Evolutionary conservation across 805 yeast genomes (phyloP), one percentile per base, ranked within the genome.

Genomic region (Metschnikowia shivogae): DNA sequence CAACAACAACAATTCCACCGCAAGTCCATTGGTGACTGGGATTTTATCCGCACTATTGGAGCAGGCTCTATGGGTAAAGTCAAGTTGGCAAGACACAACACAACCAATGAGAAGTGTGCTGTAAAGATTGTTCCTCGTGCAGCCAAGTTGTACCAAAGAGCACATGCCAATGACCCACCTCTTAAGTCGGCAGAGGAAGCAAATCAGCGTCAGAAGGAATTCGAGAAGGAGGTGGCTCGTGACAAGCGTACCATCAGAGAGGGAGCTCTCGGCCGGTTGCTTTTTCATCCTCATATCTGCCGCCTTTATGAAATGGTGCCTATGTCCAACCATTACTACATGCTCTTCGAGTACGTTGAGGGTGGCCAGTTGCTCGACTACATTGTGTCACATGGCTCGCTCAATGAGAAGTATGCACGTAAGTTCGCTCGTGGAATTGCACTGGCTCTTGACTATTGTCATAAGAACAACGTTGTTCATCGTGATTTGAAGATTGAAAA

Each of bases 31-130:
- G 99, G 98, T 11, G 97, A 93, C 53, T 92, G 99, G 99, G 95
- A 88, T 56, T 90, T 92, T 56, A 76, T 87, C 46, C 89, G 89
- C 65, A 89, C 97, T 2, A 86, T 93, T 37, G 99, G 99, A 35
- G 96, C 98, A 2, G 99, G 99, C 3, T 89, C 97, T 0, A 93
- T 93, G 99, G 99, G 99, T 47, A 95, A 92, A 64, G 99, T 93
- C 40, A 93, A 93, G 67, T 73, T 93, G 33, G 98, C 98, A 1
- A 83, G 81, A 57, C 96, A 90, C 68, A 79, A 86, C 53, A 65
- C 80, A 30, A 88, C 97, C 1, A 80, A 78, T 48, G 90, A 87
- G 55, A 76, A 88, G 11, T 92, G 97, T 67, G 95, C 95, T 0
- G 90, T 92, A 24, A 92, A 92, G 63, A 90, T 92, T 44, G 93